Evolutionary conservation across 202 grass and related monocot genomes (phyloP), one percentile per base, ranked within the genome.

Genomic region (Carex sylvatica): DNA sequence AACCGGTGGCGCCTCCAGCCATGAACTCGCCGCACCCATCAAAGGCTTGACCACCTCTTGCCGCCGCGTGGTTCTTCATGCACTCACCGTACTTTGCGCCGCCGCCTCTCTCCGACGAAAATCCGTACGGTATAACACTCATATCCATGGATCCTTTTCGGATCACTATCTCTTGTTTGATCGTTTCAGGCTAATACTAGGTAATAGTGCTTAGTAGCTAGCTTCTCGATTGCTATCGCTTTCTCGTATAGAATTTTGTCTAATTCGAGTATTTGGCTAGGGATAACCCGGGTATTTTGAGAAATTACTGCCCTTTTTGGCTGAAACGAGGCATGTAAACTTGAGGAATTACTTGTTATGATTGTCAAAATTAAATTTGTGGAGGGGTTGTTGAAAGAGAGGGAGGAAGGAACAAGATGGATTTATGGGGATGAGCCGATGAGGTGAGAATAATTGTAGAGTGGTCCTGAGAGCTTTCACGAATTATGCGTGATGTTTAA

Each of bases 11-110:
- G 0, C 80, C 80, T 49, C 80, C 80, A 0, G 85, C 36, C 92
- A 94, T 92, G 92, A 87, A 94, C 87, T 94, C 89, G 28, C 92
- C 92, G 77, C 92, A 94, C 10, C 89, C 89, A 53, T 94, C 92
- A 68, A 88, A 94, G 2, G 89, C 85, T 77, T 94, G 92, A 3
- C 92, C 89, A 36, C 92, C 92, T 82, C 85, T 88, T 16, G 85
- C 87, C 42, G 92, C 92, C 3, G 92, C 92, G 76, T 94, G 92
- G 89, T 94, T 94, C 70, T 85, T 87, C 92, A 94, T 87, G 89
- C 92, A 94, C 85, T 94, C 89, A 60, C 89, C 89, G 83, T 94
- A 94, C 85, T 86, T 91, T 28, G 40, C 79, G 0, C 35, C 60
- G 0, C 69, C 75, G 0, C 60, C 74, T 55, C 72, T 33, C 15